A percentile compares a stretch with the other conserved stretches of the same genome.
These are phyloP conservation scores for Craspedostauros australis DNA, from an alignment of 108 stramenopile genomes.

Conservation along the genomic window DNA sequence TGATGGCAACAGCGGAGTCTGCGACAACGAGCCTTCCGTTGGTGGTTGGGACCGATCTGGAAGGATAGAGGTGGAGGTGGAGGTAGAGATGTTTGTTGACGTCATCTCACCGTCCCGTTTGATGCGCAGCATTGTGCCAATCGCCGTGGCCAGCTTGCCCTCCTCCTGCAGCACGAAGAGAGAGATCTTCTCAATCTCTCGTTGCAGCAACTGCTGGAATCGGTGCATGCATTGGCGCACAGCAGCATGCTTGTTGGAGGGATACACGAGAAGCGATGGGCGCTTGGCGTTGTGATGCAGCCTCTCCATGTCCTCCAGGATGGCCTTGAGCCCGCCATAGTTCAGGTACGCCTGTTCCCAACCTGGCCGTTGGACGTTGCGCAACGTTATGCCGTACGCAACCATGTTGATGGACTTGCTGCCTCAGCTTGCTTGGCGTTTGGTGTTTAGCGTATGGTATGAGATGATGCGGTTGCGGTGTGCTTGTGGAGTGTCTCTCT, in stretches of 20 bases:
- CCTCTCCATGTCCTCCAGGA: constrained; percentile 27
- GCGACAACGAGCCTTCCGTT: too few species aligned
- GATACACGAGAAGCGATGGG: not conserved
- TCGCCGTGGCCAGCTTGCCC: constrained; percentile 52
- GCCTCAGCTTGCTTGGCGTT: too few species aligned
- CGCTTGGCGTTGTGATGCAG: not conserved
- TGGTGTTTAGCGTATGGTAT: too few species aligned
- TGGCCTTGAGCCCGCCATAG: constrained; percentile 44
- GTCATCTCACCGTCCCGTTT: too few species aligned
- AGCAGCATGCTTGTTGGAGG: not conserved
- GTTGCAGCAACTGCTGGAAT: constrained; percentile 8
- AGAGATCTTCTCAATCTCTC: constrained; percentile 71
- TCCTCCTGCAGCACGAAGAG: constrained; percentile 45
- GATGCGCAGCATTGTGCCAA: constrained; percentile 39
- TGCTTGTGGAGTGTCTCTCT: too few species aligned
- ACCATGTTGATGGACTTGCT: too few species aligned
- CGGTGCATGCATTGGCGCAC: not conserved
- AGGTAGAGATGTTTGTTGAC: too few species aligned
- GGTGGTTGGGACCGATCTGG: too few species aligned
- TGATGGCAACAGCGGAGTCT: too few species aligned
- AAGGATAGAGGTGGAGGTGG: too few species aligned
- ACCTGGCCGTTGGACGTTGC: constrained; percentile 28
- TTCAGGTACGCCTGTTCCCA: constrained; percentile 69
- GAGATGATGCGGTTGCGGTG: too few species aligned
- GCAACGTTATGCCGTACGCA: constrained; percentile 35